phyloP scores from a whole-genome alignment of 345 rosid genomes.

The Camelina laxa region DNA sequence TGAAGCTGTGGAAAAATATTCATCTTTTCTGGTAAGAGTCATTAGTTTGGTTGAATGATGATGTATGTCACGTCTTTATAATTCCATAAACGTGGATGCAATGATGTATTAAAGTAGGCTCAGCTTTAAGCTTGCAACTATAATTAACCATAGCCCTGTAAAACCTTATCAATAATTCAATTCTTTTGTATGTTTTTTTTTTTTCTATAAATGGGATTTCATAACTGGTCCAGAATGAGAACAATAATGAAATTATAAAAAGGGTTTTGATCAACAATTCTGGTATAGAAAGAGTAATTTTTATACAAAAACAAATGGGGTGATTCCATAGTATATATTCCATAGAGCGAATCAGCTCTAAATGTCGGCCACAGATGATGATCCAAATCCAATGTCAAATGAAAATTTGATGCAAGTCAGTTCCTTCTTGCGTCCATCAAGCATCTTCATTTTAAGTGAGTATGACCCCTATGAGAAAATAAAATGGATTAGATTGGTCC shows the following conservation, averaged over 20 bases:
- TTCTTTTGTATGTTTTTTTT: background rate
- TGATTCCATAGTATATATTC: slow-evolving; percentile 4
- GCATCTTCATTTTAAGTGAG: slow-evolving; percentile 89
- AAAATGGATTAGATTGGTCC: slow-evolving; percentile 1
- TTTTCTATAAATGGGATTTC: background rate
- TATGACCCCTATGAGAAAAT: slow-evolving; percentile 71
- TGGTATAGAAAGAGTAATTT: background rate
- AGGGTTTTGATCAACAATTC: slow-evolving; percentile 14
- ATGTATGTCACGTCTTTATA: background rate
- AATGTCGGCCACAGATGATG: slow-evolving; percentile 63
- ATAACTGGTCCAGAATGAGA: slow-evolving; percentile 14
- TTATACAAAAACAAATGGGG: slow-evolving; percentile 34
- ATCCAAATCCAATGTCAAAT: slow-evolving; percentile 68
- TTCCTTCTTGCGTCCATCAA: slow-evolving; percentile 51
- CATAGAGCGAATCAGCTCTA: slow-evolving; percentile 40
- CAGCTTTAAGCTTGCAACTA: slow-evolving; percentile 1
- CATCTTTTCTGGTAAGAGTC: slow-evolving; percentile 1
- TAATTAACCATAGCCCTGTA: background rate
- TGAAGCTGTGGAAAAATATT: background rate
- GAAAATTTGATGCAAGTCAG: slow-evolving; percentile 82
- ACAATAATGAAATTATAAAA: slow-evolving; percentile 25
- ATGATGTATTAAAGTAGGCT: slow-evolving; percentile 11
- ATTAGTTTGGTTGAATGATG: slow-evolving; percentile 9
- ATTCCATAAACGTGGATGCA: slow-evolving; percentile 8
- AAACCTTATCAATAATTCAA: slow-evolving; percentile 4